Base-by-base conservation (phyloP, 805 yeast species). In the Tetrapisispora taiwanensis region DNA sequence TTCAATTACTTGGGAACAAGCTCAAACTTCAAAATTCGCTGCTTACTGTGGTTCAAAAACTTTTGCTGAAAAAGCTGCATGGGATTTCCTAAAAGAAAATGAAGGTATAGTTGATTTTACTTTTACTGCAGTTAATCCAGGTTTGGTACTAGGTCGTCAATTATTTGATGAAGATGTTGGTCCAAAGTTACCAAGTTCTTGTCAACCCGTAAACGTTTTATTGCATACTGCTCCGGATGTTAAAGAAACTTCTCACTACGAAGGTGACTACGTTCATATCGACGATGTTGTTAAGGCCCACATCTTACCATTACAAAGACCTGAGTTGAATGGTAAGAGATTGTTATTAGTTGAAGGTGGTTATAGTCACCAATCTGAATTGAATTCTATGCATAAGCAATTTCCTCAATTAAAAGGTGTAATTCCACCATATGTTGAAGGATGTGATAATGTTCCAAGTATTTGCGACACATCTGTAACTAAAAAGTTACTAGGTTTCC, bases 211-310 rank as follows among this genome's bases (percentile, higher is more conserved):
- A 54, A 65, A 57, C 48, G 27, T 44, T 42, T 48, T 65, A 46
- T 33, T 63, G 17, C 56, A 61, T 42, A 46, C 53, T 5, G 44
- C 52, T 14, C 47, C 67, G 35, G 32, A 42, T 71, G 72, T n/a
- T 20, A 19, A 39, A 9, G 14, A 41, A n/a, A 32, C 24, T 10
- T 31, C 42, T 12, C 17, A 34, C 1, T 30, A 36, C 35, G 34
- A 22, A n/a, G 50, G 55, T 50, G 54, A 53, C 10, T 67, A 55
- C 39, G 65, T 75, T 39, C 82, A 79, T 56, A 82, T 79, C 12
- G 69, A 83, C 54, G 84, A 80, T 54, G 81, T 75, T 30, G 84
- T 84, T 13, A 55, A 54, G 41, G 76, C 80, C 6, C 85, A 80
- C 53, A 54, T 75, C 15, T 51, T 57, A 26, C 78, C 81, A 2